Percentiles rank a stretch among this genome's conserved stretches.
Conservation (phyloP, 208 protist genomes). For the Leishmania gerbilli region DNA sequence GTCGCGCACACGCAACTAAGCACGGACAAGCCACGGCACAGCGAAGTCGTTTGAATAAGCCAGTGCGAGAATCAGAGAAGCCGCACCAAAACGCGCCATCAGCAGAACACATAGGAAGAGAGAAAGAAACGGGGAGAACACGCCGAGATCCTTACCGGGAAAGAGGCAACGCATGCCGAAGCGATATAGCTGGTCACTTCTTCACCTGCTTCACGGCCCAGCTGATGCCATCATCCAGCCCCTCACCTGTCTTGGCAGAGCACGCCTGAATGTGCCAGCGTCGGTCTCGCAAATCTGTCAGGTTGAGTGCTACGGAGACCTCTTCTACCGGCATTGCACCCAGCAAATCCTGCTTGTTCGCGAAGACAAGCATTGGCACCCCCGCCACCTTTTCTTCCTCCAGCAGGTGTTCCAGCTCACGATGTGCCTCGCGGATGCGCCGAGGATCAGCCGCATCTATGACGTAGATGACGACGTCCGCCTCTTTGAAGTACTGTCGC, state of each 20-base stretch:
- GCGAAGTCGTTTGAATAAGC: background rate
- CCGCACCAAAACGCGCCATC: background rate
- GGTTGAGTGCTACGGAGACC: slow-evolving; percentile 65
- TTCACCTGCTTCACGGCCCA: slow-evolving; percentile 88
- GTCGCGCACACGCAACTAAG: too few species aligned
- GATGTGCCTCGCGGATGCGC: slow-evolving; percentile 89
- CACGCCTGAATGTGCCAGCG: slow-evolving; percentile 95
- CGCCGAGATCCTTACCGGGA: background rate
- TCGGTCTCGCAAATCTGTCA: slow-evolving; percentile 83
- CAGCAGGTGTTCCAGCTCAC: slow-evolving; percentile 89
- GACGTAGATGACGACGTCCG: slow-evolving; percentile 94
- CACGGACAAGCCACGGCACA: background rate
- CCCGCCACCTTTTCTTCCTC: slow-evolving; percentile 94
- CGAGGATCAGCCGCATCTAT: slow-evolving; percentile 91
- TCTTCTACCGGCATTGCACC: slow-evolving; percentile 79
- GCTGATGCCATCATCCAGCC: slow-evolving; percentile 88
- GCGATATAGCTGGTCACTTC: slow-evolving; percentile 13
- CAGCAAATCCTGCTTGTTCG: slow-evolving; percentile 98
- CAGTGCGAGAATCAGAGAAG: background rate
- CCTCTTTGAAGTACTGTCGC: slow-evolving; percentile 96
- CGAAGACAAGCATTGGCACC: slow-evolving; percentile 95
- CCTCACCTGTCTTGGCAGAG: slow-evolving; percentile 93
- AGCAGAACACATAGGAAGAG: background rate
- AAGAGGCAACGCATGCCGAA: background rate
- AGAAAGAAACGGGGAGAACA: background rate